These are phyloP conservation scores for Podospora comata DNA, from an alignment of 495 filamentous ascomycete species.

Conservation along the genomic window DNA sequence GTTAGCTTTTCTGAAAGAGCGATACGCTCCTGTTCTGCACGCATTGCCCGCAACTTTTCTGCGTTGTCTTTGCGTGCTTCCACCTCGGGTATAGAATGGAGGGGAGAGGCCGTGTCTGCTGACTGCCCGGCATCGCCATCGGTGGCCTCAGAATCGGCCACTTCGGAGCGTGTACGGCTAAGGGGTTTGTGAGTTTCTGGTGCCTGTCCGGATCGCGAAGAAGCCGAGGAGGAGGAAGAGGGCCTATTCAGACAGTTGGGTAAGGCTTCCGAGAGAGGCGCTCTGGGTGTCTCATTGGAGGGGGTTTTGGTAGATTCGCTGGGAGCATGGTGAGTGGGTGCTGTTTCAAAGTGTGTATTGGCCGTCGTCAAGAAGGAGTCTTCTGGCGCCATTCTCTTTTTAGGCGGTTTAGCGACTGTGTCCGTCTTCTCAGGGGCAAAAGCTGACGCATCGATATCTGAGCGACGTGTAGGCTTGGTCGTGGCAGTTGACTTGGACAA, in stretches of 20 bases:
- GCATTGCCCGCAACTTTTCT: conserved; percentile 19
- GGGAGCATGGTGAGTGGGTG: conserved; percentile 36
- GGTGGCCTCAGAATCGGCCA: conserved; percentile 44
- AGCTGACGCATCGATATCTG: conserved; percentile 22
- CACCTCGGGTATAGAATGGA: background rate
- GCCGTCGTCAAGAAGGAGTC: conserved; percentile 15
- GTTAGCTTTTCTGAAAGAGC: conserved; percentile 33
- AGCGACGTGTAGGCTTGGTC: conserved; percentile 18
- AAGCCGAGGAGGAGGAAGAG: conserved; percentile 12
- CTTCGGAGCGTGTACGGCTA: conserved; percentile 33
- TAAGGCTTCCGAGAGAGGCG: conserved; percentile 41
- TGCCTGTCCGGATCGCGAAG: conserved; percentile 2
- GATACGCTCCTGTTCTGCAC: conserved; percentile 24
- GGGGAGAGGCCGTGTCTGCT: conserved; percentile 6
- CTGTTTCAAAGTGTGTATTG: conserved; percentile 30
- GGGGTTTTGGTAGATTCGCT: conserved; percentile 13
- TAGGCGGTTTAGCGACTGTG: background rate
- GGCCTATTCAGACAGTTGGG: conserved; percentile 40
- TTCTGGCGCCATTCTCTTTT: background rate
- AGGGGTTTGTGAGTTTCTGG: conserved; percentile 15
- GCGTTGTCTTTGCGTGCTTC: conserved; percentile 9
- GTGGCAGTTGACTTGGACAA: conserved; percentile 18
- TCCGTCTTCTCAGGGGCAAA: conserved; percentile 18
- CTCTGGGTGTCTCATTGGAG: conserved; percentile 11
- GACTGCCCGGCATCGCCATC: conserved; percentile 22